phyloP scores from a whole-genome alignment of 78 protist species.

The Bodo saltans region DNA sequence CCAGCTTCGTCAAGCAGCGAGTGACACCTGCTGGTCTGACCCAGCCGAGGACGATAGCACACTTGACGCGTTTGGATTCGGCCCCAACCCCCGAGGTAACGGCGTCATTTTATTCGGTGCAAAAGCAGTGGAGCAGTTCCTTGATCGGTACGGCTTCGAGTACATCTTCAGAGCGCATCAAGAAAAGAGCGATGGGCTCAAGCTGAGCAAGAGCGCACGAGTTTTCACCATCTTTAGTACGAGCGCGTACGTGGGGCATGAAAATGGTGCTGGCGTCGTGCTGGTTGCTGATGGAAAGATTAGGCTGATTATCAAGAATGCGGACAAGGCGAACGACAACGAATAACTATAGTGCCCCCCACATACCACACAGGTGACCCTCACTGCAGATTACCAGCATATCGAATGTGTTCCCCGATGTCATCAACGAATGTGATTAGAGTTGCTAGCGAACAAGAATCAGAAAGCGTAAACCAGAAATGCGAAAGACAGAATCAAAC shows the following conservation, averaged over 20 bases:
- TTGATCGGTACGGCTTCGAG: not conserved
- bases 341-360: too few species aligned
- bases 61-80: not conserved
- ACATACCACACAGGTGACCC: too few species aligned
- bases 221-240: conserved; percentile 20
- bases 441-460: too few species aligned
- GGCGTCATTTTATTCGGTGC: conserved; percentile 22
- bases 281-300: not conserved
- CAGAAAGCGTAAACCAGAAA: too few species aligned
- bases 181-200: conserved; percentile 24
- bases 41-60: not conserved
- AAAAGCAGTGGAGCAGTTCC: conserved; percentile 23
- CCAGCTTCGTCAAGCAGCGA: not conserved
- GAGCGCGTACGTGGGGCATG: conserved; percentile 17
- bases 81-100: conserved; percentile 22
- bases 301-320: conserved; percentile 25
- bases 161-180: conserved; percentile 36
- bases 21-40: conserved; percentile 26
- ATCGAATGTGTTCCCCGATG: too few species aligned
- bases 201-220: conserved; percentile 11
- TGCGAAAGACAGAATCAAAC: too few species aligned
- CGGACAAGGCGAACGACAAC: too few species aligned
- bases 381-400: too few species aligned
- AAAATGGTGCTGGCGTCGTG: conserved; percentile 32
- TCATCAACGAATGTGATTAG: too few species aligned